Percentiles rank a stretch among this genome's conserved stretches.
These are phyloP conservation scores for Rhodocollybia butyracea DNA, from an alignment of 768 basidiomycete species.

Conservation along the genomic window DNA sequence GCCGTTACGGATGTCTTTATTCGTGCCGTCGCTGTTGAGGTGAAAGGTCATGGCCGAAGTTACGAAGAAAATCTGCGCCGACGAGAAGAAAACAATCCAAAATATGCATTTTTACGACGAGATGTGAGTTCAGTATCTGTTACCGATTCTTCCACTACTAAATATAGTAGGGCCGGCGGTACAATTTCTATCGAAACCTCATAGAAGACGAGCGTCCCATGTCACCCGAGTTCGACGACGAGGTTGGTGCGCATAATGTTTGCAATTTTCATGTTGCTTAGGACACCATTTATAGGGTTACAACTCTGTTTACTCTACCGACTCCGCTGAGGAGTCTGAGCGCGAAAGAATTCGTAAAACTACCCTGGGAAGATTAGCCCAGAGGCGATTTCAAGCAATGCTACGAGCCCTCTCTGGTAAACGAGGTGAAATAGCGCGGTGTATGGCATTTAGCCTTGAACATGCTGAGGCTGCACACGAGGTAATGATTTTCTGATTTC, in stretches of 20 bases:
- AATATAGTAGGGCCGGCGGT: conserved; percentile 56
- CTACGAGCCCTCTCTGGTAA: conserved; percentile 82
- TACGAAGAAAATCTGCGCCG: conserved; percentile 76
- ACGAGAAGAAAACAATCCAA: conserved; percentile 76
- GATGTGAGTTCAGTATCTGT: conserved; percentile 40
- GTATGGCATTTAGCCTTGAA: conserved; percentile 96
- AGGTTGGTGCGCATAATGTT: conserved; percentile 39
- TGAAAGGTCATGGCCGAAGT: conserved; percentile 73
- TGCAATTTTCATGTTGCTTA: not conserved
- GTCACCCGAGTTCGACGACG: conserved; percentile 79
- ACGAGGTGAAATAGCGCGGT: conserved; percentile 87
- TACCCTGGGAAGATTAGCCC: conserved; percentile 72
- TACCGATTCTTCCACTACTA: not conserved
- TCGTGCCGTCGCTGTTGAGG: conserved; percentile 79
- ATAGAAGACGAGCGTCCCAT: conserved; percentile 52
- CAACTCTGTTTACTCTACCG: conserved; percentile 86
- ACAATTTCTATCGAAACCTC: conserved; percentile 69
- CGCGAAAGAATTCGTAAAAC: conserved; percentile 78
- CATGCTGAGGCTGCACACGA: conserved; percentile 95
- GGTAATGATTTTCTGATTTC: conserved; percentile 35
- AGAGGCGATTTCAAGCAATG: conserved; percentile 87
- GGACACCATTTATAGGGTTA: conserved; percentile 54
- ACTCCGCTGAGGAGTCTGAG: conserved; percentile 93
- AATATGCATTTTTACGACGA: conserved; percentile 72
- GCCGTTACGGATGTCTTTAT: conserved; percentile 84